These are phyloP conservation scores for Saturnispora halmiae DNA, from an alignment of 805 yeast species.

Conservation along the genomic window DNA sequence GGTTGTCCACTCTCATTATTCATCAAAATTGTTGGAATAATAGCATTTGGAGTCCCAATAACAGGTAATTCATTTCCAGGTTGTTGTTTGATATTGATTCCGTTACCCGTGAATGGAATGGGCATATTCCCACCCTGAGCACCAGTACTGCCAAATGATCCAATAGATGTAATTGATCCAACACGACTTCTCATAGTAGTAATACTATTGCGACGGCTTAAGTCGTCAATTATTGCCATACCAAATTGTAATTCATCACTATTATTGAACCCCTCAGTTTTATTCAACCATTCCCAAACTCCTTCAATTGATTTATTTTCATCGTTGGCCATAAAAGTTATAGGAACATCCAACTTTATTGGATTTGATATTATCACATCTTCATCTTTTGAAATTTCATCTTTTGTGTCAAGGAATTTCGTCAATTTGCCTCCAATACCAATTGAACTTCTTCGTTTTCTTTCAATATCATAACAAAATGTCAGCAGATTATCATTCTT, in stretches of 20 bases:
- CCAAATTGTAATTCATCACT: slow-evolving; percentile 7
- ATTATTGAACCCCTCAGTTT: slow-evolving; percentile 1
- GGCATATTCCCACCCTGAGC: neutral
- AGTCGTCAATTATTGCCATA: slow-evolving; percentile 8
- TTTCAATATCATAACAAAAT: slow-evolving; percentile 38
- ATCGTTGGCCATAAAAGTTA: slow-evolving; percentile 27
- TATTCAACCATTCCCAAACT: slow-evolving; percentile 8
- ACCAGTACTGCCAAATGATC: slow-evolving; percentile 4
- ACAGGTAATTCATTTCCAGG: slow-evolving; percentile 1
- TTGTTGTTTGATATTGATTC: neutral
- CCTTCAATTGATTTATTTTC: slow-evolving; percentile 7
- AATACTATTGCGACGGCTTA: slow-evolving; percentile 5
- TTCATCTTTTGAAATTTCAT: slow-evolving; percentile 10
- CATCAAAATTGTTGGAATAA: slow-evolving; percentile 7
- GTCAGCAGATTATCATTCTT: slow-evolving; percentile 53
- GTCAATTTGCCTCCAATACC: neutral
- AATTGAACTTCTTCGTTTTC: neutral
- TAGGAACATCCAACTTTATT: slow-evolving; percentile 30
- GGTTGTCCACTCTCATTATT: slow-evolving; percentile 5
- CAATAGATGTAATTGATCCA: slow-evolving; percentile 6
- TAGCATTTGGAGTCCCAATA: slow-evolving; percentile 7
- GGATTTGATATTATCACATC: slow-evolving; percentile 31
- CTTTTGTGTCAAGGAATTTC: neutral
- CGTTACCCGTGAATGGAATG: neutral
- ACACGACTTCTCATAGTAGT: slow-evolving; percentile 10